These are phyloP conservation scores for Tetrahymena elliotti DNA, from an alignment of 73 alveolate species.

Conservation along the genomic window DNA sequence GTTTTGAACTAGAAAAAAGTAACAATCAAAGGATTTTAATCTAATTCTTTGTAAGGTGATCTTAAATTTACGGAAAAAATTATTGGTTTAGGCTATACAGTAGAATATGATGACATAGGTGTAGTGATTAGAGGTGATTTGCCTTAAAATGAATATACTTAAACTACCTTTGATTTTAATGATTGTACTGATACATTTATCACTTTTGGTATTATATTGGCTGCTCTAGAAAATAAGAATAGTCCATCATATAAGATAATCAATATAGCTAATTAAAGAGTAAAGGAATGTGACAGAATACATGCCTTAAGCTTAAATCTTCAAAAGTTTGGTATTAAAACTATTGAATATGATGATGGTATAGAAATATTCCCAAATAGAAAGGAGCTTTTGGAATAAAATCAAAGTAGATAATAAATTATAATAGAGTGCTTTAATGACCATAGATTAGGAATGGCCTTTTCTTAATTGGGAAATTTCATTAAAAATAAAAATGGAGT, in stretches of 20 bases:
- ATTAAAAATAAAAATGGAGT: neutral
- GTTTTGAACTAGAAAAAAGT: conserved; percentile 19
- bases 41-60: conserved; percentile 31
- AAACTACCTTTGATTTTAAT: conserved; percentile 9
- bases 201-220: conserved; percentile 22
- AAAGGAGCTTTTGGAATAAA: neutral
- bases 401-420: neutral
- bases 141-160: neutral
- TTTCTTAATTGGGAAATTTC: conserved; percentile 13
- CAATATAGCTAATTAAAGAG: conserved; percentile 46
- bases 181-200: conserved; percentile 44
- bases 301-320: conserved; percentile 19
- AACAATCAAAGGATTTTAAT: neutral
- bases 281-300: conserved; percentile 51
- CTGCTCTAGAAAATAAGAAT: conserved; percentile 3
- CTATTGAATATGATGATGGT: conserved; percentile 24
- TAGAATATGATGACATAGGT: conserved; percentile 11
- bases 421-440: conserved; percentile 30
- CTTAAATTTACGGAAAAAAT: conserved; percentile 14
- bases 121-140: conserved; percentile 5
- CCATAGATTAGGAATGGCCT: conserved; percentile 58
- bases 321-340: neutral
- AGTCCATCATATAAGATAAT: neutral
- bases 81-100: neutral
- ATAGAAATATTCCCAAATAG: conserved; percentile 14